Base-by-base conservation (phyloP, 2,329 filamentous ascomycete species). In the Endoconidiophora laricicola region DNA sequence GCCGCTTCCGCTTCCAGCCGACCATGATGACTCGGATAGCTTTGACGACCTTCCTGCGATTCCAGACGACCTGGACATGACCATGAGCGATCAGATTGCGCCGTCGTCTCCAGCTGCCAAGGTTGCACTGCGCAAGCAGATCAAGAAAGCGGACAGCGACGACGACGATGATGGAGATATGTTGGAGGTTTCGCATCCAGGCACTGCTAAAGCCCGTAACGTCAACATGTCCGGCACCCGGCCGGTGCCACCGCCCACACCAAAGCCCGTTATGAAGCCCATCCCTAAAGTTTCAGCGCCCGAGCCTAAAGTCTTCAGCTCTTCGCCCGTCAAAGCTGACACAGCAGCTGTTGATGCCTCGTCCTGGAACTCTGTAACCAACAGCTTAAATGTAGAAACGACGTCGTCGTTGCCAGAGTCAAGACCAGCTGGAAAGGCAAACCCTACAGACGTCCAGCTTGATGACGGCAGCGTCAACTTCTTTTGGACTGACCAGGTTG, bases 401-500 rank as follows among this genome's bases (percentile, higher is more conserved):
- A 63, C 86, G 79, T 18, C 26, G 59, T 26, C 52, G 10, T 22
- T 9, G n/a, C 69, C 74, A 3, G 29, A 40, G n/a, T 62, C 76
- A 2, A 81, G 86, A 56, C 68, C 70, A 33, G 69, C 69, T 23
- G 87, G 87, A 39, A 98, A 96, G 65, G 73, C 95, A 45, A 79
- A 82, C 55, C 74, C 85, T 52, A 77, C 83, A 55, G 83, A 94
- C 63, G 87, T 85, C n/a, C 67, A 94, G n/a, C 90, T 96, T 62
- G 79, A 85, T 55, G 88, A 98, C 60, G 91, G 90, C 36, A 93
- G 84, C 57, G 71, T 98, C 26, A 81, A 82, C 57, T 86, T 98
- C 69, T 98, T 95, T 68, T 98, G 91, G 91, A 83, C 85, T 6
- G 91, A 98, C 64, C 98, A 94, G 60, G 86, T 83, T 1, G 91